Evolutionary conservation across 2,329 filamentous ascomycete genomes (phyloP), one percentile per base, ranked within the genome.

Genomic region (Colletotrichum tropicicola): DNA sequence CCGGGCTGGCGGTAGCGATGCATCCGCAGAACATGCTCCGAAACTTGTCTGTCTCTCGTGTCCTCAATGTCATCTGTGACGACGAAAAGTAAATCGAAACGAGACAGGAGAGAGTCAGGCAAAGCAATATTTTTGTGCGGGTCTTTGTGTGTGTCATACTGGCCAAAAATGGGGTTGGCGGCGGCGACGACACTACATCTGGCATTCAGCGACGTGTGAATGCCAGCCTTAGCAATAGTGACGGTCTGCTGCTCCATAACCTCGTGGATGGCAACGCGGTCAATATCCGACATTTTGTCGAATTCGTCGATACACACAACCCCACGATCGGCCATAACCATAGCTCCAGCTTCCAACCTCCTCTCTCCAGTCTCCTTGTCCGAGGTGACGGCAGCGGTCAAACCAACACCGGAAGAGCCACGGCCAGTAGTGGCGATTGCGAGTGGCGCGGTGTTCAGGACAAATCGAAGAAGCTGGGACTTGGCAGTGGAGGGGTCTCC

Each of bases 181-280:
- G 96, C 96, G 43, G 96, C 96, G 72, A 99, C 88, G 67, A 99
- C 96, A 79, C 94, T 97, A 81, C 96, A 99, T 61, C 96, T 91
- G 56, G 96, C 96, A 74, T 99, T 99, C 65, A 99, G 84, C 3
- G 94, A 97, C 0, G 96, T 99, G 79, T 99, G 96, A 64, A 99
- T 99, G 69, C 96, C 96, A 1, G 96, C 96, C 81, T 99, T 99
- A 55, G 96, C 96, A 73, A 99, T 99, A 13, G 96, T 99, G 66
- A 99, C 96, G 0, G 96, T 99, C 80, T 99, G 96, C 81, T 99
- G 96, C 80, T 99, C 96, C 96, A 99, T 99, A 70, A 99, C 96
- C 92, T 99, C 96, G 87, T 99, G 96, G 71, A 99, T 99, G 48
- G 96, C 96, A 4, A 99, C 96, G 75, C 96, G 90, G 79, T 99